Conservation (phyloP, 306 rosid species). For the Rubus idaeus region DNA sequence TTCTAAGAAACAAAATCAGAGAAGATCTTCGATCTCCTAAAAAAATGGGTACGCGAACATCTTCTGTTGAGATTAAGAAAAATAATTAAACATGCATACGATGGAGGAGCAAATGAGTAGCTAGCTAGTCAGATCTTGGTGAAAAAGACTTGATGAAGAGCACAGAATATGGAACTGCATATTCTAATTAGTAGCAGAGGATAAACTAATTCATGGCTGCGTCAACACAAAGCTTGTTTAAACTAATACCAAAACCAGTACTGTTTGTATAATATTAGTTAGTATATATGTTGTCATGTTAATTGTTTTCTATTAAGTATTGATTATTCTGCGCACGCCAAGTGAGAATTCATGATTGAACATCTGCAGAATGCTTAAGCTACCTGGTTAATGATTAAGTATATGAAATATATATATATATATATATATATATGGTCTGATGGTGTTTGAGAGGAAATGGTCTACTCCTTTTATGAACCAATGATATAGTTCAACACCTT, state of each 20-base stretch:
- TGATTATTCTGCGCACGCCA: neutral
- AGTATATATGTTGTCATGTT: neutral
- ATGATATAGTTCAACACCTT: neutral
- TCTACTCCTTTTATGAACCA: neutral
- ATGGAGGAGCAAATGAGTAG: no score
- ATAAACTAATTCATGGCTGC: neutral
- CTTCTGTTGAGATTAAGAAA: no score
- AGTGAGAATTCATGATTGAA: neutral
- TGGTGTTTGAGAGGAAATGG: neutral
- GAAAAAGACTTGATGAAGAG: no score
- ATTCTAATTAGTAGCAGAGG: neutral
- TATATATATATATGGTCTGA: neutral
- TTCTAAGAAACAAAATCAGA: no score
- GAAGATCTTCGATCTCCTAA: no score
- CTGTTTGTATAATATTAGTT: neutral
- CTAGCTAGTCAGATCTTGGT: no score
- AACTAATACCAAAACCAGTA: neutral
- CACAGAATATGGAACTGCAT: neutral
- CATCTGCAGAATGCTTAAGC: neutral
- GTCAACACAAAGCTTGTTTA: neutral
- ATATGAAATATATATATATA: neutral
- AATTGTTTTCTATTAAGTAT: neutral
- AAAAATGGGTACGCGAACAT: no score
- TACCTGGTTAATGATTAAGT: neutral
- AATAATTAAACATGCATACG: no score